phyloP scores from a whole-genome alignment of 116 monocot genomes.

The Iris pallida region DNA sequence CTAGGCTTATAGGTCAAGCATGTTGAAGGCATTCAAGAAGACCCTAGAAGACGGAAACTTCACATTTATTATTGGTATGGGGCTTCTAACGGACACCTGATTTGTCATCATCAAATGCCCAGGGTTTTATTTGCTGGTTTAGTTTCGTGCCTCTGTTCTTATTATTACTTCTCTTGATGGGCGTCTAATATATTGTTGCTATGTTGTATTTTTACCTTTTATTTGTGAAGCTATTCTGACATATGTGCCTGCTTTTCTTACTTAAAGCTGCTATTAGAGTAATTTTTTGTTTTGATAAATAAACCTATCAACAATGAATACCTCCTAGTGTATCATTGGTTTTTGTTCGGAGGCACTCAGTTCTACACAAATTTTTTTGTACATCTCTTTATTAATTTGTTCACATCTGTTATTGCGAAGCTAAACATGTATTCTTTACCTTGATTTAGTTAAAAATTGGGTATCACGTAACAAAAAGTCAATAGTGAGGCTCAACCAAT shows the following conservation, averaged over 20 bases:
- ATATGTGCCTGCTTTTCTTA: neutral
- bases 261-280: neutral
- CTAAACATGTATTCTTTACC: neutral
- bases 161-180: neutral
- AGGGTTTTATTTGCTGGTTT: neutral
- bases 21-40: conserved; percentile 96
- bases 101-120: conserved; percentile 3
- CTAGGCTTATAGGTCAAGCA: conserved; percentile 89
- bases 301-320: no score
- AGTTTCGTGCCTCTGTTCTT: neutral
- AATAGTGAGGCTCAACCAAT: conserved; percentile 9
- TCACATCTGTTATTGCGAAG: neutral
- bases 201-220: neutral
- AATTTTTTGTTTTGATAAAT: neutral
- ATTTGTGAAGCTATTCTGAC: neutral
- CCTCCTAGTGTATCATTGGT: no score
- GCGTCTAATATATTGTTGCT: no score
- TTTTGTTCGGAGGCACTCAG: no score
- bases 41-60: conserved; percentile 91
- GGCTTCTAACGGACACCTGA: conserved; percentile 2
- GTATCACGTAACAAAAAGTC: neutral
- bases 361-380: neutral
- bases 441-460: neutral
- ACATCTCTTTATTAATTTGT: conserved; percentile 1
- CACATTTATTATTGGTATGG: conserved; percentile 94